A percentile compares a stretch with the other conserved stretches of the same genome.
Conservation (phyloP, 257 asterid genomes). For the Galeopsis tetrahit region DNA sequence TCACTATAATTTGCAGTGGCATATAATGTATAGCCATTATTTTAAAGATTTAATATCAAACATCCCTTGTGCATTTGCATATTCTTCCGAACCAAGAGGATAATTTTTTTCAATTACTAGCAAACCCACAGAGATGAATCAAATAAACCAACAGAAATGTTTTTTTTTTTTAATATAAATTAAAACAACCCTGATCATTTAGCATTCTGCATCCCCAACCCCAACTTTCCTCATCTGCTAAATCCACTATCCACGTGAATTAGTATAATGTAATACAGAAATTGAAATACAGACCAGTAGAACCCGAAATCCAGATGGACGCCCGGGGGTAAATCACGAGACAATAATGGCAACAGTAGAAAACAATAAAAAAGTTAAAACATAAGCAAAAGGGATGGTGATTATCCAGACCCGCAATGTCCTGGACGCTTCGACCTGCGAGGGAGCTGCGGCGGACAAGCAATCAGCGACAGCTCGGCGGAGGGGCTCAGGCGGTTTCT, state of each 20-base stretch:
- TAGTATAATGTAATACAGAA: background rate
- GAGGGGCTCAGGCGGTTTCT: slow-evolving; percentile 99
- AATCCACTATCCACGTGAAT: background rate
- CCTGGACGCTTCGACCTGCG: slow-evolving; percentile 85
- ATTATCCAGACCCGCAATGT: slow-evolving; percentile 77
- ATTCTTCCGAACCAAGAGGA: slow-evolving; percentile 6
- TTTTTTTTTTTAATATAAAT: too few relatives aligned
- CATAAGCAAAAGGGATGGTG: slow-evolving; percentile 28
- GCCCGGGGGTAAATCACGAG: slow-evolving; percentile 6
- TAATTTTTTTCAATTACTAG: slow-evolving; percentile 2
- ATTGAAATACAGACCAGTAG: slow-evolving; percentile 7
- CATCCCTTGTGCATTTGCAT: slow-evolving; percentile 12
- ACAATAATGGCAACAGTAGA: slow-evolving; percentile 30
- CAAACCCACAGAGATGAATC: slow-evolving; percentile 18
- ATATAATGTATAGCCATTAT: slow-evolving; percentile 16
- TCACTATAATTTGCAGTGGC: slow-evolving; percentile 5
- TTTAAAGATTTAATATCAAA: slow-evolving; percentile 9
- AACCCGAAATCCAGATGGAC: slow-evolving; percentile 11
- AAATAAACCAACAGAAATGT: background rate
- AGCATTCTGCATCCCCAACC: slow-evolving; percentile 28
- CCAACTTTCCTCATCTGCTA: slow-evolving; percentile 24
- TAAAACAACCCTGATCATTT: slow-evolving; percentile 21
- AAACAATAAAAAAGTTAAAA: slow-evolving; percentile 26
- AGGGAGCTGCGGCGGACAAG: slow-evolving; percentile 79
- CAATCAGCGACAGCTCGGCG: slow-evolving; percentile 97